These are phyloP conservation scores for Plenodomus lindquistii DNA, from an alignment of 2,329 filamentous ascomycete species.

Conservation along the genomic window DNA sequence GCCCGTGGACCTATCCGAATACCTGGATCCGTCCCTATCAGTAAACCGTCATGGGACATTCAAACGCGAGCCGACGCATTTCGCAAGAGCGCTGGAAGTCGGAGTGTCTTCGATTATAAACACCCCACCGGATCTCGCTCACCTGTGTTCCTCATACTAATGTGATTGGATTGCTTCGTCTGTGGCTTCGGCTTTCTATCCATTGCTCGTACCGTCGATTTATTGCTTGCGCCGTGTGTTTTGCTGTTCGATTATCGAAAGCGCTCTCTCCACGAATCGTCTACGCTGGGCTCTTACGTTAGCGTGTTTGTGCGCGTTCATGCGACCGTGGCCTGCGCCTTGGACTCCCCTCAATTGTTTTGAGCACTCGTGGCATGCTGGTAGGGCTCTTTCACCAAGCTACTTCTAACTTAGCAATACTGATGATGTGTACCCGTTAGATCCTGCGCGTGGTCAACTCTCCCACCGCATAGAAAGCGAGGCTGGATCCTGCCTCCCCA, in stretches of 20 bases:
- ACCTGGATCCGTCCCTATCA: conserved; percentile 15
- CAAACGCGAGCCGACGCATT: conserved; percentile 18
- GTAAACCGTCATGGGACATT: conserved; percentile 16
- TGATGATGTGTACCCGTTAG: conserved; percentile 22
- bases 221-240: conserved; percentile 15
- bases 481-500: conserved; percentile 11
- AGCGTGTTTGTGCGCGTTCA: conserved; percentile 40
- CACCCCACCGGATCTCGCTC: neutral
- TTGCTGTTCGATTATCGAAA: conserved; percentile 4
- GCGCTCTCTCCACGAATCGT: conserved; percentile 24
- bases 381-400: conserved; percentile 20
- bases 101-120: conserved; percentile 23
- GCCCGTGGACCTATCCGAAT: conserved; percentile 16
- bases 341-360: conserved; percentile 12
- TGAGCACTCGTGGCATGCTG: conserved; percentile 32
- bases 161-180: conserved; percentile 10
- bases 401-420: conserved; percentile 16
- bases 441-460: conserved; percentile 13
- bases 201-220: conserved; percentile 17
- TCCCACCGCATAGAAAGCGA: conserved; percentile 28
- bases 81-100: conserved; percentile 2
- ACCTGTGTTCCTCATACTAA: neutral
- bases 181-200: conserved; percentile 25
- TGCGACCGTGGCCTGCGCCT: conserved; percentile 22
- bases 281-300: conserved; percentile 16